Evolutionary conservation across 1,284 basidiomycete genomes (phyloP).

Genomic region (Omphalotus olearius): DNA sequence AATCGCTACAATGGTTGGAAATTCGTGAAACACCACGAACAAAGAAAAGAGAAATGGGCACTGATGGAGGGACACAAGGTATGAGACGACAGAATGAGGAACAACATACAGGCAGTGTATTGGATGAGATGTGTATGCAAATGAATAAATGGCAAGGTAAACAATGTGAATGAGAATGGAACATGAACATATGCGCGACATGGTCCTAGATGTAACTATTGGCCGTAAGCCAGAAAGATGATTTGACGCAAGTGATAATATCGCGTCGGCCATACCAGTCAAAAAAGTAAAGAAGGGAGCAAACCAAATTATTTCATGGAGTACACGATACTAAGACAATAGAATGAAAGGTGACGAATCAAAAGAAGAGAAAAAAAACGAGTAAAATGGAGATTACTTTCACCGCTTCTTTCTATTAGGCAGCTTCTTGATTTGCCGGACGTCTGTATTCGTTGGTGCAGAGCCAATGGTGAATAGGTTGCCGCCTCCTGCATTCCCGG

Average conservation of each 20-base stretch:
- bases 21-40: slow-evolving; percentile 27
- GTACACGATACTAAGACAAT: neutral
- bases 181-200: neutral
- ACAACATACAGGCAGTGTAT: neutral
- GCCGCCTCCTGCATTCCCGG: slow-evolving; percentile 23
- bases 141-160: neutral
- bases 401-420: slow-evolving; percentile 37
- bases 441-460: slow-evolving; percentile 33
- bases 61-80: neutral
- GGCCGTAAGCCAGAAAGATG: slow-evolving; percentile 10
- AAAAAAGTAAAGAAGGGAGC: neutral
- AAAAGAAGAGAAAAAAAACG: slow-evolving; percentile 7
- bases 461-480: slow-evolving; percentile 57
- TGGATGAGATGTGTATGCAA: neutral
- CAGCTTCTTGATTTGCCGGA: slow-evolving; percentile 49
- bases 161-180: neutral
- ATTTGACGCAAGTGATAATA: neutral
- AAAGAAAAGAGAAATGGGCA: slow-evolving; percentile 8
- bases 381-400: neutral
- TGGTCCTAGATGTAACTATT: neutral
- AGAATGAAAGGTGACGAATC: slow-evolving; percentile 2
- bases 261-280: neutral
- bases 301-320: neutral
- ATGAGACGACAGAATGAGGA: neutral
- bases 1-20: slow-evolving; percentile 22